A percentile compares a stretch with the other conserved stretches of the same genome.
Evolutionary conservation across 1,139 yeast genomes (phyloP).

Genomic region (Dujonia santamariae): DNA sequence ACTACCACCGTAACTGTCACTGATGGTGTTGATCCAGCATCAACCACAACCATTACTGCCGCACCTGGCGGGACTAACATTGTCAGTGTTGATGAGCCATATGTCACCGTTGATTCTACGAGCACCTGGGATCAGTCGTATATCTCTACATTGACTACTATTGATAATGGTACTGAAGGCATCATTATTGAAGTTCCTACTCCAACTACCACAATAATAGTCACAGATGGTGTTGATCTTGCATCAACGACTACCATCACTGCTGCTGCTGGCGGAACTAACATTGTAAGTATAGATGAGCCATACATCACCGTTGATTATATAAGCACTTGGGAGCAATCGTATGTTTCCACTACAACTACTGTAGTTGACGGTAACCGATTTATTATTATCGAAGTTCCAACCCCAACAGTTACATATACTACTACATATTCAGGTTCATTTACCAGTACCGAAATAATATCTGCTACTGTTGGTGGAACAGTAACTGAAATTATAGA

Average conservation of each 20-base stretch:
- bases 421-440: constrained; percentile 6
- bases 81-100: constrained; percentile 15
- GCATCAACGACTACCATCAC: constrained; percentile 17
- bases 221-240: constrained; percentile 3
- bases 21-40: constrained; percentile 11
- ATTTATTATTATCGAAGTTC: constrained; percentile 9
- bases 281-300: constrained; percentile 11
- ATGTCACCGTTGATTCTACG: too few species aligned
- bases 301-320: background rate
- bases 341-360: background rate
- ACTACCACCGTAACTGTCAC: too few species aligned
- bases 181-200: constrained; percentile 13
- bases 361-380: background rate
- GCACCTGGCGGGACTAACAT: constrained; percentile 15
- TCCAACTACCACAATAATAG: constrained; percentile 17
- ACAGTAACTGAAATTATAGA: constrained; percentile 5
- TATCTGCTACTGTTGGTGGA: constrained; percentile 1
- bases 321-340: background rate
- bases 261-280: constrained; percentile 14
- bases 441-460: constrained; percentile 8
- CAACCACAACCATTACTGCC: constrained; percentile 16
- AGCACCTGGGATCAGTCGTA: constrained; percentile 8
- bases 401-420: constrained; percentile 15
- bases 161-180: constrained; percentile 15
- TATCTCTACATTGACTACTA: constrained; percentile 17